These are phyloP conservation scores for Myriosclerotinia curreyana DNA, from an alignment of 2,329 filamentous ascomycete species.

Conservation along the genomic window DNA sequence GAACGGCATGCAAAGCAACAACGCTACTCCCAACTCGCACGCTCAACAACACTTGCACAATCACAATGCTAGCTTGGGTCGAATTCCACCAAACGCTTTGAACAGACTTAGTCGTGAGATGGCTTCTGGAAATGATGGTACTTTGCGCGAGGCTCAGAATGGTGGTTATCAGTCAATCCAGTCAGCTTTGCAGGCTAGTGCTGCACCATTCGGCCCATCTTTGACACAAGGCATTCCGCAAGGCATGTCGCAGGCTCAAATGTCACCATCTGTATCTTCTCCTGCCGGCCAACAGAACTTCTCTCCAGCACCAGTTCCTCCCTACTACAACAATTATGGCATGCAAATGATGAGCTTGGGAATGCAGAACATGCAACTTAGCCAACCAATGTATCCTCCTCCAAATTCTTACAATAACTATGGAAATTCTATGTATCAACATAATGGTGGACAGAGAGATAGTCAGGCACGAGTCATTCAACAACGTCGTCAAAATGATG, in stretches of 20 bases:
- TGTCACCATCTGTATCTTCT: conserved; percentile 33
- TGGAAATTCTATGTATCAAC: conserved; percentile 31
- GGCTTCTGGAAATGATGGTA: conserved; percentile 36
- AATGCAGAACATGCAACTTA: conserved; percentile 64
- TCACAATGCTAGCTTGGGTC: conserved; percentile 78
- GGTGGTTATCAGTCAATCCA: conserved; percentile 58
- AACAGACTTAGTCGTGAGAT: conserved; percentile 73
- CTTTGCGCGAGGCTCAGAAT: conserved; percentile 44
- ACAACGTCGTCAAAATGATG: conserved; percentile 70
- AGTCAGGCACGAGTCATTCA: conserved; percentile 74
- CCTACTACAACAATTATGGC: conserved; percentile 42
- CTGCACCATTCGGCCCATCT: conserved; percentile 72
- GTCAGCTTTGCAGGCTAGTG: conserved; percentile 75
- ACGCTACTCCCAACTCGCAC: conserved; percentile 52
- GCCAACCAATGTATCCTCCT: conserved; percentile 51
- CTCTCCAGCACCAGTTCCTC: conserved; percentile 27
- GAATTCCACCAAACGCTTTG: conserved; percentile 66
- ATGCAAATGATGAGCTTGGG: conserved; percentile 64
- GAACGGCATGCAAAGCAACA: conserved; percentile 34
- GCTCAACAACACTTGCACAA: conserved; percentile 60
- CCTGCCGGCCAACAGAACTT: conserved; percentile 35
- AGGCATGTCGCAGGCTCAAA: conserved; percentile 35
- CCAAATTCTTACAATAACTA: conserved; percentile 51
- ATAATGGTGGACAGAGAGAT: conserved; percentile 58
- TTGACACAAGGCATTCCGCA: conserved; percentile 46